Conservation (phyloP, 106 monocot genomes). For the Cymbidium sinense region DNA sequence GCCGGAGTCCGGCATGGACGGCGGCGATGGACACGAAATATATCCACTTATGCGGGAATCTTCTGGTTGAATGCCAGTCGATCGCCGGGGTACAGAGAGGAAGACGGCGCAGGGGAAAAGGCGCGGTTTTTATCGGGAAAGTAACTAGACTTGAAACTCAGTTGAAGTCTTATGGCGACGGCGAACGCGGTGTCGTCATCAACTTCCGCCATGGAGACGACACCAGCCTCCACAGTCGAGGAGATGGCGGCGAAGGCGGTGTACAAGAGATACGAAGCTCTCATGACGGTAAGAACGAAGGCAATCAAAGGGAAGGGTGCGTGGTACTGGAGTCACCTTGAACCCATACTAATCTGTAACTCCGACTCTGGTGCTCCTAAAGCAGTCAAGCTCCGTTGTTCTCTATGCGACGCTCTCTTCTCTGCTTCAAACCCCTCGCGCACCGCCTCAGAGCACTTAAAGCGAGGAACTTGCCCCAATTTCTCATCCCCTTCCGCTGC, state of each 20-base stretch:
- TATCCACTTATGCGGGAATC: neutral
- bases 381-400: slow-evolving; percentile 84
- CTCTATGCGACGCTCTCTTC: slow-evolving; percentile 81
- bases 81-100: neutral
- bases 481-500: slow-evolving; percentile 37
- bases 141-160: neutral
- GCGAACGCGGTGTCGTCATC: neutral
- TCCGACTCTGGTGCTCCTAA: slow-evolving; percentile 63
- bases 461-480: slow-evolving; percentile 87
- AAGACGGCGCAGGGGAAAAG: neutral
- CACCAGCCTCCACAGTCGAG: slow-evolving; percentile 16
- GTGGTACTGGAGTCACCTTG: slow-evolving; percentile 95
- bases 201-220: neutral
- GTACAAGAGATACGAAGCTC: slow-evolving; percentile 66
- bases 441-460: slow-evolving; percentile 92
- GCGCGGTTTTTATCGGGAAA: neutral
- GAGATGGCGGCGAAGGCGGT: slow-evolving; percentile 37
- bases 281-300: slow-evolving; percentile 57
- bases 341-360: slow-evolving; percentile 53
- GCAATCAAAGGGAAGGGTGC: slow-evolving; percentile 93
- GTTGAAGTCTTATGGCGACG: neutral
- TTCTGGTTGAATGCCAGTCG: neutral
- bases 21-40: neutral
- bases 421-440: slow-evolving; percentile 97
- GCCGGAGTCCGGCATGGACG: neutral